Evolutionary conservation across 176 grass and related monocot genomes (phyloP), one percentile per base, ranked within the genome.

Genomic region (Phragmites australis): DNA sequence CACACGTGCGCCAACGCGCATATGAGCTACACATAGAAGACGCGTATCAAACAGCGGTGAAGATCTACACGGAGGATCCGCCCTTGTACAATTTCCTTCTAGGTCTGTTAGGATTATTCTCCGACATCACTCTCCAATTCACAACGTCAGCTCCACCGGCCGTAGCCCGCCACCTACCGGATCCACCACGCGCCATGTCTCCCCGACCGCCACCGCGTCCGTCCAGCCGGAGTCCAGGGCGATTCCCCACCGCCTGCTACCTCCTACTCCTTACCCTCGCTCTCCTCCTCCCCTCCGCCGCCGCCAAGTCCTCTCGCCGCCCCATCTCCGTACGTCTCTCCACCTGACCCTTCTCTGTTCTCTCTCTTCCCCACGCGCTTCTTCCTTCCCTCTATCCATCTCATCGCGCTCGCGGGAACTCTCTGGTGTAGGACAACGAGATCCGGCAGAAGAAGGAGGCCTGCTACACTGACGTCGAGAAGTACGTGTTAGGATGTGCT

Each of bases 391-490:
- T 57, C 25, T 78, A 22, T 48, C 43, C 68, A 12, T 74, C 29
- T 62, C 82, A 84, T 51, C 29, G 32, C n/a, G 16, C 9, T 47
- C 30, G 14, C 45, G 0, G 34, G 25, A 55, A 76, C 58, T 56
- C 54, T 22, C 1, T 30, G 70, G 10, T 48, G 17, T 59, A 94
- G 95, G 95, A 94, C 78, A 74, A 15, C 45, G 92, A 98, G 90
- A 91, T 98, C 84, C 81, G 81, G 55, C 83, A 87, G 72, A 98
- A 93, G 83, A 98, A 94, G 88, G 60, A 71, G 73, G 73, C 83
- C 67, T 98, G 95, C 90, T 94, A 98, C 84, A 91, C 88, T 32
- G 95, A 98, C 54, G 57, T 98, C 80, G 95, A 94, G 81, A 94
- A 91, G 95, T 98, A 70, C 59, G 76, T 84, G 62, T 39, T 15